Evolutionary conservation across 75 land plant genomes (phyloP).

Genomic region (Cryptomeria japonica): DNA sequence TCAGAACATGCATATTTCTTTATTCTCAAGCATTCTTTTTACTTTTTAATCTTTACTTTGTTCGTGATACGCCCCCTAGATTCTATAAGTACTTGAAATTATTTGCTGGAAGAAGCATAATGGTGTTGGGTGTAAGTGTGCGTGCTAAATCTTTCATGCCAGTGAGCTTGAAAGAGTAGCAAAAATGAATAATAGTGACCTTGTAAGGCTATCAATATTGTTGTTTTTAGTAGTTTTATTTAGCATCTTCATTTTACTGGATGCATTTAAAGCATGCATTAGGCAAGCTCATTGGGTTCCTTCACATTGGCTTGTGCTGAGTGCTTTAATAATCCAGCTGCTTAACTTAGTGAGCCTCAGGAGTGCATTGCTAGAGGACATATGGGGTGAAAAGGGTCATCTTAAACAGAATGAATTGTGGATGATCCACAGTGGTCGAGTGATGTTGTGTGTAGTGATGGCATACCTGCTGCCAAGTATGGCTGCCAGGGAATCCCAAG

Average conservation of each 20-base stretch:
- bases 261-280: not conserved
- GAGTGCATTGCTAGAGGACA: not conserved
- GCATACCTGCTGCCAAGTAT: not conserved
- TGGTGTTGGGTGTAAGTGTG: not conserved
- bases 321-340: not conserved
- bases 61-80: too few relatives aligned
- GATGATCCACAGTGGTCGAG: constrained; percentile 1
- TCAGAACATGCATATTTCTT: too few relatives aligned
- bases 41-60: too few relatives aligned
- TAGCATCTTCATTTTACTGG: not conserved
- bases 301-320: not conserved
- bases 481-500: not conserved
- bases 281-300: not conserved
- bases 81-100: too few relatives aligned
- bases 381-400: not conserved
- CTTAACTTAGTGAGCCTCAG: not conserved
- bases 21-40: too few relatives aligned
- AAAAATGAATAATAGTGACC: not conserved
- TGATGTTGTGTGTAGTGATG: not conserved
- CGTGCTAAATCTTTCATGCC: too few relatives aligned
- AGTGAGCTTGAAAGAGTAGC: not conserved
- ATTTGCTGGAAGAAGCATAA: not conserved
- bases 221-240: not conserved
- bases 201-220: not conserved
- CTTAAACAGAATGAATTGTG: not conserved